Percentiles rank a stretch among this genome's conserved stretches.
phyloP scores from a whole-genome alignment of 2,329 filamentous ascomycete species.

The Xylaria arbuscula region DNA sequence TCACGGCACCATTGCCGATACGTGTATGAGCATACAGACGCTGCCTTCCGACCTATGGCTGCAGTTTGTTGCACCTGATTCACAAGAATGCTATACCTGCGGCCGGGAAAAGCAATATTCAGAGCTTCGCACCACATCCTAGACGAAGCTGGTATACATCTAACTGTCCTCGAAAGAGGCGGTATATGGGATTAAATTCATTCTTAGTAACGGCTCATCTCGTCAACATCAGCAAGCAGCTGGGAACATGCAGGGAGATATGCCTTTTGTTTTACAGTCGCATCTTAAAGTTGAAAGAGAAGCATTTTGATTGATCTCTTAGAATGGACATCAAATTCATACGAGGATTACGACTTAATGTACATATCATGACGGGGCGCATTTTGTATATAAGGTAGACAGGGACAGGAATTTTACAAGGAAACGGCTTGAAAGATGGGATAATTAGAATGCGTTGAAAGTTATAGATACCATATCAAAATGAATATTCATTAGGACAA shows the following conservation, averaged over 20 bases:
- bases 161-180: neutral
- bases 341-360: neutral
- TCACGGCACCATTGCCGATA: neutral
- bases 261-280: neutral
- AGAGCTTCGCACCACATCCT: neutral
- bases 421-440: neutral
- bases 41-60: neutral
- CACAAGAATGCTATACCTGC: neutral
- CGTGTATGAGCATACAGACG: neutral
- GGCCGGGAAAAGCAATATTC: neutral
- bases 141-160: neutral
- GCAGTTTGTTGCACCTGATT: neutral
- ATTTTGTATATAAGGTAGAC: neutral
- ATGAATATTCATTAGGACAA: neutral
- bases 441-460: slow-evolving; percentile 9
- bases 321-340: neutral
- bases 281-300: neutral
- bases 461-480: slow-evolving; percentile 13
- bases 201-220: neutral
- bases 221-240: no score
- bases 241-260: neutral
- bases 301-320: neutral
- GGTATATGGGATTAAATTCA: neutral
- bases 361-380: neutral
- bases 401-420: neutral